Base-by-base conservation (phyloP, 768 basidiomycete genomes). In the Nidularia sp. region DNA sequence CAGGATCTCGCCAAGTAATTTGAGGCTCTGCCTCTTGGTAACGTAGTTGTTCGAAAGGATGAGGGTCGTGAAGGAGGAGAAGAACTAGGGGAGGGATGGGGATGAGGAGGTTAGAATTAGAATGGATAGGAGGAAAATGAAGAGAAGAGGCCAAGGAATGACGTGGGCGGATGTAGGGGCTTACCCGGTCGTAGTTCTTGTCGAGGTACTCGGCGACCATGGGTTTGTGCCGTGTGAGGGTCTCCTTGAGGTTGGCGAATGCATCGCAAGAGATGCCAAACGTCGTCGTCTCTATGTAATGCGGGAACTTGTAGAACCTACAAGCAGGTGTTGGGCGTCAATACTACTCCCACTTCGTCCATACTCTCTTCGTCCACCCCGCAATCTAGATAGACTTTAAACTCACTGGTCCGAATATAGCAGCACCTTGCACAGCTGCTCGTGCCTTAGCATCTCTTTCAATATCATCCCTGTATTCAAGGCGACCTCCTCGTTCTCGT, bases 241-340 rank as follows among this genome's bases (percentile, higher is more conserved):
- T 95, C 71, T 98, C 97, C 78, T 98, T 98, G 67, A 98, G 79
- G 67, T 97, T 98, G 12, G 92, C 90, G 61, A 97, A 97, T 3
- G 96, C 96, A 66, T 98, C 97, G 58, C 95, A 98, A 0, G 96
- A 98, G 55, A 98, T 93, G 6, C 97, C 96, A 63, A 99, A 99
- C 15, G 95, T 97, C 3, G 95, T 96, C 31, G 89, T 87, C 73
- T 99, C 97, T 62, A 99, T 98, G 69, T 94, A 95, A 63, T 91
- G 85, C 15, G 95, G 92, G 71, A 94, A 99, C 55, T 84, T 88
- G 76, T 98, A 98, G 70, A 99, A 98, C 63, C 95, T 96, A 66
- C 6, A 7, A 18, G 50, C 41, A 47, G 45, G 48, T n/a, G 50
- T 47, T 39, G 56, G 45, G 42, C 49, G 51, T n/a, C n/a, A n/a